Evolutionary conservation across 257 asterid genomes (phyloP).

Genomic region (Schizonepeta tenuifolia): DNA sequence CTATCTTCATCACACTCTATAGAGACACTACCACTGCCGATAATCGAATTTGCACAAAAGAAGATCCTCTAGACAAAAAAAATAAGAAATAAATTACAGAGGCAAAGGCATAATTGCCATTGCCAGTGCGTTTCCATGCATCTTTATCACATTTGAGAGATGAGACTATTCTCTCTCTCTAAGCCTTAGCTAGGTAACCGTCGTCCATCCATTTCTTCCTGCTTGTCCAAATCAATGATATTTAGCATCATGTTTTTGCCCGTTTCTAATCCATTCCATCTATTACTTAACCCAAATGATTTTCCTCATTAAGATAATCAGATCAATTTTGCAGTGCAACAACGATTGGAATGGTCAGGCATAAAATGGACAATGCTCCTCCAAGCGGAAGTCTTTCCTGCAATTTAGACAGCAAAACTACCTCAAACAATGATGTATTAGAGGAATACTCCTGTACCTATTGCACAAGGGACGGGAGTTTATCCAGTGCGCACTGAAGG

Average conservation of each 20-base stretch:
- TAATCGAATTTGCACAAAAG: not conserved
- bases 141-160: not conserved
- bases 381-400: constrained; percentile 10
- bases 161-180: not conserved
- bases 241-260: not conserved
- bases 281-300: not conserved
- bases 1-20: no score
- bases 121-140: not conserved
- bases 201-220: not conserved
- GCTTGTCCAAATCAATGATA: not conserved
- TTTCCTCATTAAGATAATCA: not conserved
- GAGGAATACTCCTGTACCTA: no score
- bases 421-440: not conserved
- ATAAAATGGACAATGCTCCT: constrained; percentile 4
- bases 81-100: not conserved
- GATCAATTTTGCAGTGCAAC: not conserved
- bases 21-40: no score
- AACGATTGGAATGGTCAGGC: not conserved
- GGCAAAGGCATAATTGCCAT: not conserved
- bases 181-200: not conserved
- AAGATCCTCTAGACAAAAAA: not conserved
- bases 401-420: not conserved
- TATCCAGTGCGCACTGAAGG: no score
- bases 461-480: no score
- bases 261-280: not conserved